Base-by-base conservation (phyloP, 1,284 basidiomycete species). In the Xerocomus nothofagi region DNA sequence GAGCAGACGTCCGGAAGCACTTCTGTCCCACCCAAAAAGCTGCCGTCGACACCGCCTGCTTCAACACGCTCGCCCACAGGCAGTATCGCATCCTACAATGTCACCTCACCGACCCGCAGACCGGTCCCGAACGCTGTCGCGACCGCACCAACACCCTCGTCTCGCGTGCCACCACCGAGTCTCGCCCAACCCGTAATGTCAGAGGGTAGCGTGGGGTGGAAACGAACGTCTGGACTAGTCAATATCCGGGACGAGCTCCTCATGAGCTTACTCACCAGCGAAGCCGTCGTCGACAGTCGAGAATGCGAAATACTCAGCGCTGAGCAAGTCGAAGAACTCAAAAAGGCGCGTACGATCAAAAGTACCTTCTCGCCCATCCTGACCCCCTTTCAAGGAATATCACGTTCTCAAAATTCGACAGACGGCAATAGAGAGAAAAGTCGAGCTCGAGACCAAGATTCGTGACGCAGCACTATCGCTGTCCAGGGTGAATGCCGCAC, bases 311-410 rank as follows among this genome's bases (percentile, higher is more conserved):
- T 93, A 20, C 74, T 91, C 39, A 81, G 76, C 56, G 84, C 89
- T 48, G 93, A 96, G 58, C 88, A 93, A 60, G 87, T 93, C n/a
- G 93, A 95, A 57, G 87, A 88, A 44, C 79, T 93, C 58, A 94
- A 93, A 74, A 91, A 91, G 81, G 91, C 90, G 57, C 41, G 77
- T 71, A 15, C 26, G 17, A 27, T 53, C 54, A 29, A 29, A 11
- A n/a, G n/a, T 30, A 37, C 1, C 23, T 23, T 34, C 18, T 17
- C 38, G 3, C 30, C 21, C 42, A 26, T 49, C 24, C 24, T 57
- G 27, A 56, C 34, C 32, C 26, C 9, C 5, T 36, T 39, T 42
- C 23, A 39, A 91, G 88, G 88, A 91, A 67, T 73, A 88, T 56
- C 80, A 83, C 67, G 68, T 82, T 34, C 76, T 91, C 30, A 71